Evolutionary conservation across 1,284 basidiomycete genomes (phyloP), one percentile per base, ranked within the genome.

Genomic region (Stereum hirsutum): DNA sequence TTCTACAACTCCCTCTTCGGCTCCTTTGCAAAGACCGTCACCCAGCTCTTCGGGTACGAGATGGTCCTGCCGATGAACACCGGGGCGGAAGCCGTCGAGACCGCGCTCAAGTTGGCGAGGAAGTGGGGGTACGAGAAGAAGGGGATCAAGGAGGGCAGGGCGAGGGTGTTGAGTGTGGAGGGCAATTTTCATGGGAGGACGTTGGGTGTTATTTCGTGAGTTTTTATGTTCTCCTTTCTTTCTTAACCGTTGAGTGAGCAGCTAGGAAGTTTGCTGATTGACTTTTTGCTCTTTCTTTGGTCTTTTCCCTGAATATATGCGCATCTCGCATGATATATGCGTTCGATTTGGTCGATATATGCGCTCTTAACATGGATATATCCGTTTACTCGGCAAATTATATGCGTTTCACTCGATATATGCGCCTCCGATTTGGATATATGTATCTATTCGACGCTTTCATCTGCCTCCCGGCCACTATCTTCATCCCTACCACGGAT

Each of bases 41-140:
- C 89, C 11, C 66, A 79, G 53, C 75, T 90, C 64, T 91, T 94
- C 55, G 84, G 82, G 12, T 95, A 89, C 59, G 89, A 91, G 49
- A 94, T 94, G 83, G 91, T 98, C 8, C 74, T 99, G n/a, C 95
- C 95, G 19, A 97, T 99, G 93, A 99, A 99, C 74, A 99, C 95
- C 0, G 95, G 95, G 34, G 94, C 93, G 2, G 95, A 99, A 60
- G 95, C 95, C 6, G 95, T 99, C 48, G 94, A 99, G 69, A 96
- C 93, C 0, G 69, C 73, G 15, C 55, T 88, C 51, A 90, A 92
- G 72, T 73, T 96, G 19, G 81, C 92, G 0, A 70, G 92, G 53
- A 94, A 94, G 68, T 96, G 93, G 92, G 92, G 79, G 46, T 94
- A 95, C 64, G 71, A 74, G 69, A 79, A 81, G 68, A 98, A 93